Base-by-base conservation (phyloP, 2,329 filamentous ascomycete genomes). In the Sphaerulina musiva region DNA sequence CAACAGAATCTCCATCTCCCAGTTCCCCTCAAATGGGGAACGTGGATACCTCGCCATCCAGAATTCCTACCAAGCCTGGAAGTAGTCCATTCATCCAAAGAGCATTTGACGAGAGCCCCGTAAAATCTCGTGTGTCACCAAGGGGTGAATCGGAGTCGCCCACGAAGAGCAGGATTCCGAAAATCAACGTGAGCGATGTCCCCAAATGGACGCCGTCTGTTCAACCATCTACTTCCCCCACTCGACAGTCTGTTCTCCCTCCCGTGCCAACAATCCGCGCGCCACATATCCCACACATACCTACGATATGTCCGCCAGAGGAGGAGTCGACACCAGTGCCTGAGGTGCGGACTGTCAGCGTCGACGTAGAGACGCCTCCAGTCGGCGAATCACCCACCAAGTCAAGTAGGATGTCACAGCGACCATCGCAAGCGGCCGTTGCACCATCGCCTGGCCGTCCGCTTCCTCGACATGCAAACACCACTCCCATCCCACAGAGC, bases 191-290 rank as follows among this genome's bases (percentile, higher is more conserved):
- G 11, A 34, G 56, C 4, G 57, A 59, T 32, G 48, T 52, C n/a
- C 56, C 56, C 9, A 56, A 52, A 34, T 55, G 53, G 51, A 54
- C 47, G 12, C 41, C 55, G 17, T 54, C 51, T 12, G 44, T 54
- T 40, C 41, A 46, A 26, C 50, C 46, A 26, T 48, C 58, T 5
- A 40, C 43, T 14, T 56, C 57, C 2, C 39, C 34, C 20, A 36
- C 51, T 44, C 48, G 32, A 34, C 23, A 17, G 31, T 20, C 44
- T 36, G 14, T 31, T 44, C 45, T 46, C 6, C 61, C 64, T n/a
- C 54, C 57, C 8, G 59, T 66, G 17, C 84, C 84, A 4, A 73
- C 70, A 7, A 81, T 84, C 61, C 78, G 76, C 60, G 63, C 80
- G 10, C 75, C 76, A 23, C 75, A 80, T 53, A 66, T 65, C n/a